Base-by-base conservation (phyloP, 2,329 filamentous ascomycete genomes). In the Fusarium sp. region DNA sequence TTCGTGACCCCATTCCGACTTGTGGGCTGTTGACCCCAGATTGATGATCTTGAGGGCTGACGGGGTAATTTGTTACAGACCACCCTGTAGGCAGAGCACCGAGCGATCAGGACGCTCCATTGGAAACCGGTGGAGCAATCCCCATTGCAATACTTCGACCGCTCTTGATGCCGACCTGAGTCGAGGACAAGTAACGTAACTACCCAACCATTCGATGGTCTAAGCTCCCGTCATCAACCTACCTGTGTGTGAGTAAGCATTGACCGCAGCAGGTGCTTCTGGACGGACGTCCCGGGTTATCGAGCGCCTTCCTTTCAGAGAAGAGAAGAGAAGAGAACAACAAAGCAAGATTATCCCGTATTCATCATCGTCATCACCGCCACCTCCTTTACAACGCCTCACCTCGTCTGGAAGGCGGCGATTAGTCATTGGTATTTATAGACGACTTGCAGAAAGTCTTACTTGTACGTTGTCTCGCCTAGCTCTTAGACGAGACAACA, bases 391-490 rank as follows among this genome's bases (percentile, higher is more conserved):
- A 37, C 27, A 36, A 39, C 36, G 7, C 46, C 6, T 13, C 36
- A 13, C 16, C 50, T 15, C 34, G 7, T 66, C 41, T 30, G 23
- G 41, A 44, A n/a, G 12, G 8, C 31, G 8, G 31, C 13, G 39
- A 51, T 57, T 47, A 55, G 65, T 66, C 30, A 34, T 43, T 30
- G n/a, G 36, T 41, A 28, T 56, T 50, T 15, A 58, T 57, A 47
- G 51, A 15, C 51, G 62, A 18, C 28, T 23, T 18, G 28, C 56
- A 41, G 27, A 31, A 16, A 51, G 40, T n/a, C 27, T 39, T 27
- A 40, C 31, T 51, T 28, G 27, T 44, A 23, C 4, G 28, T 37
- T 59, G 40, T 39, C 59, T 57, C n/a, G 39, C 30, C 60, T 46
- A 52, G 59, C 59, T 41, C 36, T 27, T 44, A 44, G 41, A 55